Evolutionary conservation across 768 basidiomycete genomes (phyloP), one percentile per base, ranked within the genome.

Genomic region (Podaxis sp.): DNA sequence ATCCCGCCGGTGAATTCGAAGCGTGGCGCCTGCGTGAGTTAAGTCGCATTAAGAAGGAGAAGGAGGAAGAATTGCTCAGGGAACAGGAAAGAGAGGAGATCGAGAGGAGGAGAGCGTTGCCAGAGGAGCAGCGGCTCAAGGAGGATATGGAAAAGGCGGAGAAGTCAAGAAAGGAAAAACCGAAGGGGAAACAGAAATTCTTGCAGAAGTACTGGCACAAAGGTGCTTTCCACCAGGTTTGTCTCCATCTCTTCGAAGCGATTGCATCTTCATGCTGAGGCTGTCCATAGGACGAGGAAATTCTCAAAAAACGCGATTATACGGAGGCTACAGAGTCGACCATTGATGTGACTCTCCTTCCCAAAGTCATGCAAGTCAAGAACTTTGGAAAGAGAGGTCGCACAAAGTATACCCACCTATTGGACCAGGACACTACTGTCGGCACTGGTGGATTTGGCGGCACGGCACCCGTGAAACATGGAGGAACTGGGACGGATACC

Each of bases 161-260:
- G 62, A 87, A 91, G 73, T 77, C 84, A 36, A 82, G 97, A 60
- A 89, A 89, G 59, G 93, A 92, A 58, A 96, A 96, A 75, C 91
- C 93, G 1, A 91, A 97, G 72, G 94, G 93, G 2, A 84, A 92
- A 65, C 91, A 95, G 72, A 92, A 87, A 71, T 99, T 99, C 77
- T 75, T 99, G 65, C 95, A 99, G 74, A 99, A 97, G 76, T 99
- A 97, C 73, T 99, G 95, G 88, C 97, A 99, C 80, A 98, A 96
- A 76, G 97, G 97, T 69, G 97, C 96, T 64, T 99, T 99, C 81
- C 95, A 97, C 74, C 93, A 96, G 84, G 95, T 92, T 63, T 36
- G 69, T 30, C 50, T 70, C 11, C 4, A 2, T 15, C 46, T 64
- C 38, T 30, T 62, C 11, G 13, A 8, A 26, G 6, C 10, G 20